Evolutionary conservation across 257 asterid genomes (phyloP).

Genomic region (Orobanche coerulescens): DNA sequence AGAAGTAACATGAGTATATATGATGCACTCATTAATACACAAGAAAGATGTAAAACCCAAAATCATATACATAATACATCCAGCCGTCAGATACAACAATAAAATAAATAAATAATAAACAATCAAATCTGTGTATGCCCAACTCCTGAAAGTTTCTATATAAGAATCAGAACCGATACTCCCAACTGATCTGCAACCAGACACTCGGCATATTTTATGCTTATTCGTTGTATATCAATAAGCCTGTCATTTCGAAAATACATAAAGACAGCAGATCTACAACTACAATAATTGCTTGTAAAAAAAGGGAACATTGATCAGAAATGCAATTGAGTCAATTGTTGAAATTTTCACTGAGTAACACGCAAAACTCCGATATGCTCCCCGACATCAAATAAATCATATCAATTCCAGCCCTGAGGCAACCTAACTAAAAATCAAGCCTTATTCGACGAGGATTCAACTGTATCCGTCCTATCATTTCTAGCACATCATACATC

Average conservation of each 20-base stretch:
- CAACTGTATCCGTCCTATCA: conserved; percentile 16
- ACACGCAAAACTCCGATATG: background rate
- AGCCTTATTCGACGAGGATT: conserved; percentile 12
- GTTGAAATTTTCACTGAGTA: conserved; percentile 7
- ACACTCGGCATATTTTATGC: background rate
- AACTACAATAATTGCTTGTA: background rate
- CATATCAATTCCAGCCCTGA: conserved; percentile 5
- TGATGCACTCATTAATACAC: background rate
- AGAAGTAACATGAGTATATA: background rate
- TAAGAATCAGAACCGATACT: background rate
- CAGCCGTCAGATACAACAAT: background rate
- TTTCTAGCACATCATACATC: conserved; percentile 7
- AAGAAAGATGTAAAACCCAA: conserved; percentile 2
- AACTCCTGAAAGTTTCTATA: too few species aligned
- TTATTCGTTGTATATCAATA: background rate
- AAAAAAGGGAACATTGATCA: background rate
- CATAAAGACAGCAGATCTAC: conserved; percentile 32
- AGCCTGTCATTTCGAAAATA: background rate
- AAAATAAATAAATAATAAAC: background rate
- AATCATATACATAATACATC: background rate
- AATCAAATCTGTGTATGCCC: background rate
- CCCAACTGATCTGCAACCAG: conserved; percentile 11
- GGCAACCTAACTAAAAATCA: conserved; percentile 7
- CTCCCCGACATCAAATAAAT: conserved; percentile 3
- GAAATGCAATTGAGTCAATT: conserved; percentile 17